Evolutionary conservation across 2,329 filamentous ascomycete species (phyloP).

Genomic region (Hirsutella thompsonii): DNA sequence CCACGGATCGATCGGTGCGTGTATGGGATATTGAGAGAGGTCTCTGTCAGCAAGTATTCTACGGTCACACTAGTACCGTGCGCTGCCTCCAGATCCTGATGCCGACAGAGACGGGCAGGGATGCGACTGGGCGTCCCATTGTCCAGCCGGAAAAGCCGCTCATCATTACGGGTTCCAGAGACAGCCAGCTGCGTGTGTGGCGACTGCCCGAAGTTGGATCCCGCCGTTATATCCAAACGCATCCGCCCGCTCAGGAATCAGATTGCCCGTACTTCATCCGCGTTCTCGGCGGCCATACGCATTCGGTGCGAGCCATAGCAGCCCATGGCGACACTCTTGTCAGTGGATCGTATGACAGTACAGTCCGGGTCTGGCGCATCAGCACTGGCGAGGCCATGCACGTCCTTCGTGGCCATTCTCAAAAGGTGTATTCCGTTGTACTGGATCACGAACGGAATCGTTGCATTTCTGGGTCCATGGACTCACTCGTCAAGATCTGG

Average conservation of each 20-base stretch:
- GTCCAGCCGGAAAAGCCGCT: conserved; percentile 91
- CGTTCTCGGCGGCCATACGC: conserved; percentile 71
- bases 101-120: conserved; percentile 64
- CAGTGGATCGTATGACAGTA: conserved; percentile 92
- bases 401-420: conserved; percentile 70
- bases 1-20: conserved; percentile 93
- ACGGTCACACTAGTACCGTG: conserved; percentile 94
- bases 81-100: conserved; percentile 90
- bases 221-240: conserved; percentile 64
- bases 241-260: conserved; percentile 56
- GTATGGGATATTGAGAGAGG: conserved; percentile 97
- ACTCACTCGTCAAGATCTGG: conserved; percentile 97
- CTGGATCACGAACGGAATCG: conserved; percentile 83
- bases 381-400: conserved; percentile 85
- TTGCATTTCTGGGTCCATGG: conserved; percentile 97
- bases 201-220: conserved; percentile 74
- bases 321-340: conserved; percentile 93
- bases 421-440: conserved; percentile 96
- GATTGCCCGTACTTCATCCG: conserved; percentile 95
- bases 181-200: conserved; percentile 91
- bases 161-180: conserved; percentile 93
- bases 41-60: conserved; percentile 87
- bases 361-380: conserved; percentile 92
- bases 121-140: conserved; percentile 57
- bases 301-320: conserved; percentile 92